phyloP scores from a whole-genome alignment of 2,329 filamentous ascomycete genomes.

The Venturia carpophila region DNA sequence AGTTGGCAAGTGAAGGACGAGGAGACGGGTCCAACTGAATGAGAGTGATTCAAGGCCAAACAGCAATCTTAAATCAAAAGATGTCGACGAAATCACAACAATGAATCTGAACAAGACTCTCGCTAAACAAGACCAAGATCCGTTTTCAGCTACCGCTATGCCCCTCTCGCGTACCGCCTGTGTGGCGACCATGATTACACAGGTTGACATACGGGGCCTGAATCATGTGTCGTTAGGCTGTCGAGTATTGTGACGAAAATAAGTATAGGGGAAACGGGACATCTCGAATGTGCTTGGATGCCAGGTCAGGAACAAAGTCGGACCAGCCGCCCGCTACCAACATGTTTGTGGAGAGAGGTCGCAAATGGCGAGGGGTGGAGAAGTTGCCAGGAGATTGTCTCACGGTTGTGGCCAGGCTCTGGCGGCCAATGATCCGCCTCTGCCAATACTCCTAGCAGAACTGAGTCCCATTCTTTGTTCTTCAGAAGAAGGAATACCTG shows the following conservation, averaged over 20 bases:
- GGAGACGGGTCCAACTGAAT: background rate
- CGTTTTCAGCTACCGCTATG: background rate
- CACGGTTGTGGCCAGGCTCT: background rate
- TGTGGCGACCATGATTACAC: background rate
- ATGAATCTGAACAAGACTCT: constrained; percentile 1
- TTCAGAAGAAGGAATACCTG: background rate
- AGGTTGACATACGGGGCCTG: background rate
- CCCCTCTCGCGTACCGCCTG: background rate
- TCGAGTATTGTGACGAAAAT: constrained; percentile 1
- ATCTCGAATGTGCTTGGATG: background rate
- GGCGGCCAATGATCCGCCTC: background rate
- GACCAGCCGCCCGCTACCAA: background rate
- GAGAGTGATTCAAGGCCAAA: background rate
- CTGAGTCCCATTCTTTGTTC: background rate
- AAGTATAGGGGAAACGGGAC: constrained; percentile 5
- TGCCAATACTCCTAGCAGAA: background rate
- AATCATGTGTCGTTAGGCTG: background rate
- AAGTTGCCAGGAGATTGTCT: background rate
- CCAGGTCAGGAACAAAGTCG: background rate
- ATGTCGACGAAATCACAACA: background rate
- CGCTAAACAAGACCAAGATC: background rate
- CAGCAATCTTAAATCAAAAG: constrained; percentile 2
- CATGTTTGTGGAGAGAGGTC: background rate
- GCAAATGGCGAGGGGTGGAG: background rate
- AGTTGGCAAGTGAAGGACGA: background rate